A percentile compares a stretch with the other conserved stretches of the same genome.
These are phyloP conservation scores for Berkeleyomyces rouxiae DNA, from an alignment of 2,329 filamentous ascomycete species.

Conservation along the genomic window DNA sequence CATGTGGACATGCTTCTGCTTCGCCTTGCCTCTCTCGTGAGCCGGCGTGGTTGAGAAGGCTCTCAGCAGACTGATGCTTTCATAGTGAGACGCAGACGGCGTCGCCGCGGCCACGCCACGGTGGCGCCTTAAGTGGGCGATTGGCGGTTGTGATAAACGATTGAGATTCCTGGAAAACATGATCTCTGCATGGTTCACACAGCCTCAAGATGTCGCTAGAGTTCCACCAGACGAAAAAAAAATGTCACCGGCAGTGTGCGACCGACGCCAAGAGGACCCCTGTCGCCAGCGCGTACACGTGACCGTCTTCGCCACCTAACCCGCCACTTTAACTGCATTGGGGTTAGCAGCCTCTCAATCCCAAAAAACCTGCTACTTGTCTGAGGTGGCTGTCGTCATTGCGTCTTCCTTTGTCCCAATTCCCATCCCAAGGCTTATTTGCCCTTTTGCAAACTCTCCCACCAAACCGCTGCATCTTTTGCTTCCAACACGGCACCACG, in stretches of 20 bases:
- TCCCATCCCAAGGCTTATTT: no score
- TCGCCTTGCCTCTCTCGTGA: neutral
- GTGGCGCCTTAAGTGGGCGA: neutral
- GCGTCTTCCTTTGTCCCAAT: neutral
- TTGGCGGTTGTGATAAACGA: neutral
- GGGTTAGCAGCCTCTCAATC: neutral
- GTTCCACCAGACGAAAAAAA: neutral
- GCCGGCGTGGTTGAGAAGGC: neutral
- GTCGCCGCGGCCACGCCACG: neutral
- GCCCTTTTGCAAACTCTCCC: constrained; percentile 19
- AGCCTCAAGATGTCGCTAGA: neutral
- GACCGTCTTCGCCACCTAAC: neutral
- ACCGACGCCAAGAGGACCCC: constrained; percentile 16
- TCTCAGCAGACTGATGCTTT: neutral
- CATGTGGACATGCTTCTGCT: neutral
- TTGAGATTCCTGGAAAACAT: constrained; percentile 7
- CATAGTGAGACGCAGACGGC: neutral
- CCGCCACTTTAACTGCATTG: neutral
- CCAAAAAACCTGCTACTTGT: neutral
- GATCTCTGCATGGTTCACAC: neutral
- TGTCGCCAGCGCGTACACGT: constrained; percentile 25
- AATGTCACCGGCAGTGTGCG: constrained; percentile 2
- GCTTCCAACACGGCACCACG: neutral
- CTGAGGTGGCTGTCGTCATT: constrained; percentile 1
- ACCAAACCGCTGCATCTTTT: neutral